Conservation (phyloP, 495 filamentous ascomycete genomes). For the Lentithecium fluviatile region DNA sequence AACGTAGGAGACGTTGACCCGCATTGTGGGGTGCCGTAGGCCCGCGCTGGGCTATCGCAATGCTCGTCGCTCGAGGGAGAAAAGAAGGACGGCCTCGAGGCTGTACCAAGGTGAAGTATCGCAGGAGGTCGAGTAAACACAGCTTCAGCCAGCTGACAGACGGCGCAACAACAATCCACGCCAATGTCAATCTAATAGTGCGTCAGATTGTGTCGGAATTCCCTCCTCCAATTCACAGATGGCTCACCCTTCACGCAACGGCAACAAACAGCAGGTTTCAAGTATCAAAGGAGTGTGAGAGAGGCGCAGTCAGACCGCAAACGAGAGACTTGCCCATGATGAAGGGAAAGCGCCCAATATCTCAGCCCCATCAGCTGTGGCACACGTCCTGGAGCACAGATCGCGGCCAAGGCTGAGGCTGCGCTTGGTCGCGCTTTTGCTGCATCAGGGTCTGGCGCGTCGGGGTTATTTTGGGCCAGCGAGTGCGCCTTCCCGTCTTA, state of each 20-base stretch:
- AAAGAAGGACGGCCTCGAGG: no score
- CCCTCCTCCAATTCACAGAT: neutral
- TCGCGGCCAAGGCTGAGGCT: neutral
- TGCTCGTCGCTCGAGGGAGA: neutral
- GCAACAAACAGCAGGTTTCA: no score
- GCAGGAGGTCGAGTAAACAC: neutral
- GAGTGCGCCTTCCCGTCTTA: no score
- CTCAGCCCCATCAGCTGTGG: neutral
- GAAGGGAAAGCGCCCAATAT: neutral
- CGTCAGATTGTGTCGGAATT: neutral
- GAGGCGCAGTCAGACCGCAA: no score
- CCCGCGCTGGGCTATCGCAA: neutral
- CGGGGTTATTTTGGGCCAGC: no score
- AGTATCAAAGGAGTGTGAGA: no score
- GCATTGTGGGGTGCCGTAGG: constrained; percentile 30
- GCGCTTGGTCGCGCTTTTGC: neutral
- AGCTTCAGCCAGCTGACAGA: neutral
- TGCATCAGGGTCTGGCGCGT: neutral
- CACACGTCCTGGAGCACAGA: neutral
- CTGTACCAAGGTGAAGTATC: no score
- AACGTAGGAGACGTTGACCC: constrained; percentile 45
- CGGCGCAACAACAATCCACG: no score
- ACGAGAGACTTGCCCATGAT: no score
- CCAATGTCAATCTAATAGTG: neutral
- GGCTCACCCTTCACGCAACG: no score